Conservation (phyloP, 805 yeast genomes). For the Sungouiozyma intestinalis region DNA sequence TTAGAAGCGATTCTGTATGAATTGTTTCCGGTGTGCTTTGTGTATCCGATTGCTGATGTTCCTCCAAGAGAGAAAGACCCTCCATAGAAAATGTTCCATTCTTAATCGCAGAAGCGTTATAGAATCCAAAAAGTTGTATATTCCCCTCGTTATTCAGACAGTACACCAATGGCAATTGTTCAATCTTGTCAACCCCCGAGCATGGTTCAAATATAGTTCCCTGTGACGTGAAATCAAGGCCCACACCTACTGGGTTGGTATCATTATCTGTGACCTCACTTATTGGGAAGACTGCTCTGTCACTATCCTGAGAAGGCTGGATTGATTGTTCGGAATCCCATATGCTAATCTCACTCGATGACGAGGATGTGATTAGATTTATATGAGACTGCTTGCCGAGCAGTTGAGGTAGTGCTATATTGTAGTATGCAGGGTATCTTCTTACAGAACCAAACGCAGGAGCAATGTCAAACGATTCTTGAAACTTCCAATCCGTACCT, state of each 20-base stretch:
- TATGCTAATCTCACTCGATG: slow-evolving; percentile 53
- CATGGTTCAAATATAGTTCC: slow-evolving; percentile 43
- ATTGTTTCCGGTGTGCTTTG: background rate
- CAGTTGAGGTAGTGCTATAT: slow-evolving; percentile 34
- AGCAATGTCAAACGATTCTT: slow-evolving; percentile 35
- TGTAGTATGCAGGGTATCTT: slow-evolving; percentile 39
- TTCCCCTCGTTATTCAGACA: slow-evolving; percentile 53
- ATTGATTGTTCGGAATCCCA: slow-evolving; percentile 31
- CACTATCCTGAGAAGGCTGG: slow-evolving; percentile 53
- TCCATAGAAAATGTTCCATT: slow-evolving; percentile 21
- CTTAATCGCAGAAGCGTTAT: slow-evolving; percentile 43
- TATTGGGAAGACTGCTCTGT: slow-evolving; percentile 65
- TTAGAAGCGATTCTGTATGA: background rate
- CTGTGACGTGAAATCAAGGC: slow-evolving; percentile 44
- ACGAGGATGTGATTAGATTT: slow-evolving; percentile 45
- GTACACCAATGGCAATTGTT: slow-evolving; percentile 57
- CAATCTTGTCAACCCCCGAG: slow-evolving; percentile 44
- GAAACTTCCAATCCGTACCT: slow-evolving; percentile 8
- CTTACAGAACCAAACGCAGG: slow-evolving; percentile 44
- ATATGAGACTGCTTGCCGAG: slow-evolving; percentile 26
- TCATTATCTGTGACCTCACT: slow-evolving; percentile 56
- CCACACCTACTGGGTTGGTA: slow-evolving; percentile 60
- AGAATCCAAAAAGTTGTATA: slow-evolving; percentile 54
- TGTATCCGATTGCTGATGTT: background rate
- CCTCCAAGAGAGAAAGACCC: background rate